Evolutionary conservation across 805 yeast species (phyloP), one percentile per base, ranked within the genome.

Genomic region (Zygotorulaspora florentina): DNA sequence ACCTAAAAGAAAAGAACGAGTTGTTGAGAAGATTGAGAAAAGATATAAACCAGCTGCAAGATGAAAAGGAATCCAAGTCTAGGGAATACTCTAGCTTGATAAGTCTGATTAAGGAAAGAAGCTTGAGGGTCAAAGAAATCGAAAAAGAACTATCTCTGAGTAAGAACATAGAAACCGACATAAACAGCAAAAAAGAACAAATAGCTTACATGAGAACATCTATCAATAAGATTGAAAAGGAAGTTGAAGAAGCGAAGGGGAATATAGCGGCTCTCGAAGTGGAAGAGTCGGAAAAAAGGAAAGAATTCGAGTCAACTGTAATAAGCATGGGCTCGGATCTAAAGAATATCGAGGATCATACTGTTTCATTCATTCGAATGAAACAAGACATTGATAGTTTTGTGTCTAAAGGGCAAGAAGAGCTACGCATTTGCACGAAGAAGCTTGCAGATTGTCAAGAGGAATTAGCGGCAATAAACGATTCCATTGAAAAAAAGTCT

Each of bases 311-410:
- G 5, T 9, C 11, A 4, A 23, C 23, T 6, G 17, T 39, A 12
- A 39, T 28, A 7, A 28, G 30, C 3, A 33, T 31, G 13, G 35
- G 37, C n/a, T 33, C 17, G 2, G 31, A 35, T 0, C 46, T 71
- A 2, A 65, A 62, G 31, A 50, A 59, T 1, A 48, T 70, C 15
- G 51, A 62, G 2, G 41, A 55, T 13, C 64, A 63, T 33, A 65
- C 68, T 10, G 55, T 56, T 3, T 47, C 52, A 9, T 45, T 64
- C 12, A 31, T 20, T 2, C 29, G 47, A 1, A 28, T 53, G 2
- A 45, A 46, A 11, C 29, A 30, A n/a, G 47, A 52, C 12, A 38
- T 62, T 2, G 35, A 43, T 1, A 49, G 47, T 2, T 48, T 58
- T 37, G 54, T 53, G 12, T 29, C 27, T 0, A 34, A 37, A 12